Conservation (phyloP, 2,329 filamentous ascomycete genomes). For the Penicillium griseofulvum region DNA sequence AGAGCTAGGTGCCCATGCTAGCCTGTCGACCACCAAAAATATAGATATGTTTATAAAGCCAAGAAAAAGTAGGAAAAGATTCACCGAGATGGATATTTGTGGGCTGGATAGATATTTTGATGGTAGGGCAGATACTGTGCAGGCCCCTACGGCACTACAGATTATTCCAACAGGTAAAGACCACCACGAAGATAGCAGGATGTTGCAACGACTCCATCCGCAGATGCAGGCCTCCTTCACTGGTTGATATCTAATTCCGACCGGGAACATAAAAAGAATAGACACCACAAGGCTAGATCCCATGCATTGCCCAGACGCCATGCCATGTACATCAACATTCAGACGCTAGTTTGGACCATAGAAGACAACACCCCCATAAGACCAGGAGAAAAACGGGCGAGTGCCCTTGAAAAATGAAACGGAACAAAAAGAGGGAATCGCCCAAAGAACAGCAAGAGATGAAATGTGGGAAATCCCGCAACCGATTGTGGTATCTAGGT, state of each 20-base stretch:
- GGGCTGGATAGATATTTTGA: not conserved
- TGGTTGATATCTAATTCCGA: slow-evolving; percentile 12
- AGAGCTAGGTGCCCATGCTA: not conserved
- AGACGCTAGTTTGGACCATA: slow-evolving; percentile 9
- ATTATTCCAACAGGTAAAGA: not conserved
- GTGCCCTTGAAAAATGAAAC: slow-evolving; percentile 1
- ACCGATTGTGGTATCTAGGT: slow-evolving; percentile 21
- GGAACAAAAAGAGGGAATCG: slow-evolving; percentile 13
- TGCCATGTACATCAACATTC: slow-evolving; percentile 23
- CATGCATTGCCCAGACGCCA: slow-evolving; percentile 29
- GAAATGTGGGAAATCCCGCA: slow-evolving; percentile 8
- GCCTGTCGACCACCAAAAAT: not conserved
- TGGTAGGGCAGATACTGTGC: not conserved
- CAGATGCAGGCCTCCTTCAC: not conserved
- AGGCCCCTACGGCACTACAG: not conserved
- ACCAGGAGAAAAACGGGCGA: slow-evolving; percentile 10
- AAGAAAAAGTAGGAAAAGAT: too few species aligned
- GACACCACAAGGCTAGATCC: slow-evolving; percentile 12
- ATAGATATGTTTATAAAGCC: too few species aligned
- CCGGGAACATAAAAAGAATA: slow-evolving; percentile 3
- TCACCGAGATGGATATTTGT: too few species aligned
- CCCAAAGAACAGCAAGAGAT: slow-evolving; percentile 12
- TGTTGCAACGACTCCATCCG: slow-evolving; percentile 13
- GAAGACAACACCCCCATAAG: slow-evolving; percentile 11
- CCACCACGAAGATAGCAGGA: not conserved